Percentiles rank a stretch among this genome's conserved stretches.
Evolutionary conservation across 768 basidiomycete species (phyloP).

Genomic region (Omphalotus guepiniiformis): DNA sequence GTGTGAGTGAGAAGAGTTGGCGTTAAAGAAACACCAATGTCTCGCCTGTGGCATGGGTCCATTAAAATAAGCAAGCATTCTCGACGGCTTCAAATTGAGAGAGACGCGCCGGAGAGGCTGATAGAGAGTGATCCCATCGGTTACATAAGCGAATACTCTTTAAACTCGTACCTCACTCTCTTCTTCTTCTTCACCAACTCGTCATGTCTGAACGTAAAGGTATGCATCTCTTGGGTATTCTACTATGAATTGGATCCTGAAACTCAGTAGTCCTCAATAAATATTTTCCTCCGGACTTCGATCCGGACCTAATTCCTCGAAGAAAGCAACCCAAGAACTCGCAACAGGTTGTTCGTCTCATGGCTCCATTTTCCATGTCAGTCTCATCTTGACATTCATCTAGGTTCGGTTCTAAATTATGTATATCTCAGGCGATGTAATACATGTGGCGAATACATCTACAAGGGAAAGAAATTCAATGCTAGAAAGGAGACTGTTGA

Average conservation of each 20-base stretch:
- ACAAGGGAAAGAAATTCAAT: slow-evolving; percentile 99
- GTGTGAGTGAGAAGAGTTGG: too few species aligned
- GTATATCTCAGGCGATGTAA: slow-evolving; percentile 70
- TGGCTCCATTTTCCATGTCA: slow-evolving; percentile 99
- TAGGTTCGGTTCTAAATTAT: not conserved
- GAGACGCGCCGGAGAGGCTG: not conserved
- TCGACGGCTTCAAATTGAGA: not conserved
- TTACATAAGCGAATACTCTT: too few species aligned
- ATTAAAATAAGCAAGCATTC: too few species aligned
- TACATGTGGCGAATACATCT: slow-evolving; percentile 97
- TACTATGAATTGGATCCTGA: not conserved
- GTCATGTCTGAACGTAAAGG: slow-evolving; percentile 16
- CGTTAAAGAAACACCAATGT: too few species aligned
- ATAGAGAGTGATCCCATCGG: not conserved
- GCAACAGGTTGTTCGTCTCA: slow-evolving; percentile 96
- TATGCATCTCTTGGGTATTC: not conserved
- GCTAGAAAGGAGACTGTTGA: slow-evolving; percentile 98
- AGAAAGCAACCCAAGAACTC: slow-evolving; percentile 89
- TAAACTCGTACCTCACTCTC: too few species aligned
- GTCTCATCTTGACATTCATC: slow-evolving; percentile 17
- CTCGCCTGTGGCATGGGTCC: too few species aligned
- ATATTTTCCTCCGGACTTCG: slow-evolving; percentile 97
- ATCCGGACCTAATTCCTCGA: slow-evolving; percentile 92
- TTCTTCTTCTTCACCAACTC: slow-evolving; percentile 1
- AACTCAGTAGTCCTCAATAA: slow-evolving; percentile 76